Conservation (phyloP, 2,329 filamentous ascomycete species). For the Aspergillus sojae region DNA sequence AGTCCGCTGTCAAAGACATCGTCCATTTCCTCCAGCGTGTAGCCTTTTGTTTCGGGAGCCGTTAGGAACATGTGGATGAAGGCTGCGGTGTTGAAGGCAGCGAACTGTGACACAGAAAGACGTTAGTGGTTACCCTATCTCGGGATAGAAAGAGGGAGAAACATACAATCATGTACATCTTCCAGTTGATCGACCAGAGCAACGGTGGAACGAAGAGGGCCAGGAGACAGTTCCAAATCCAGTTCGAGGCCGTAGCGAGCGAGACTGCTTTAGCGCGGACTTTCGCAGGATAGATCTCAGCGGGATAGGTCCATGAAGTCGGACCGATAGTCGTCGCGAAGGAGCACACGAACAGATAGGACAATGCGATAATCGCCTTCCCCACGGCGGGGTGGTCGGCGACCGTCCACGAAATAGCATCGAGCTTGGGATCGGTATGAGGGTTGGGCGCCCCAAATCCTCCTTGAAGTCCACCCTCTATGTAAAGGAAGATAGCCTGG, state of each 20-base stretch:
- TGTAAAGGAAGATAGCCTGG: slow-evolving; percentile 54
- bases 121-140: not conserved
- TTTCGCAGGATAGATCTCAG: slow-evolving; percentile 23
- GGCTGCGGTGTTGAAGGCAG: slow-evolving; percentile 22
- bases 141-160: too few relatives aligned
- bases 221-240: slow-evolving; percentile 23
- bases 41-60: slow-evolving; percentile 23
- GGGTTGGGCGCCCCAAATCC: slow-evolving; percentile 17
- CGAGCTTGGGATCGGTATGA: slow-evolving; percentile 7
- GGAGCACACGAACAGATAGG: slow-evolving; percentile 30
- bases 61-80: slow-evolving; percentile 24
- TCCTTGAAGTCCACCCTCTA: slow-evolving; percentile 43
- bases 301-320: slow-evolving; percentile 23
- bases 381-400: slow-evolving; percentile 22
- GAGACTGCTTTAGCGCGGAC: slow-evolving; percentile 24
- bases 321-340: slow-evolving; percentile 31
- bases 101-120: slow-evolving; percentile 12
- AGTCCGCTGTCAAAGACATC: slow-evolving; percentile 34
- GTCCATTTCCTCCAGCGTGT: slow-evolving; percentile 25
- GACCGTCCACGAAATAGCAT: slow-evolving; percentile 25
- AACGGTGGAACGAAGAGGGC: slow-evolving; percentile 23
- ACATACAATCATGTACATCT: slow-evolving; percentile 27
- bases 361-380: slow-evolving; percentile 29
- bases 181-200: slow-evolving; percentile 25
- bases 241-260: slow-evolving; percentile 22